These are phyloP conservation scores for Umbilicus rupestris DNA, from an alignment of 164 flowering plant species.

Conservation along the genomic window DNA sequence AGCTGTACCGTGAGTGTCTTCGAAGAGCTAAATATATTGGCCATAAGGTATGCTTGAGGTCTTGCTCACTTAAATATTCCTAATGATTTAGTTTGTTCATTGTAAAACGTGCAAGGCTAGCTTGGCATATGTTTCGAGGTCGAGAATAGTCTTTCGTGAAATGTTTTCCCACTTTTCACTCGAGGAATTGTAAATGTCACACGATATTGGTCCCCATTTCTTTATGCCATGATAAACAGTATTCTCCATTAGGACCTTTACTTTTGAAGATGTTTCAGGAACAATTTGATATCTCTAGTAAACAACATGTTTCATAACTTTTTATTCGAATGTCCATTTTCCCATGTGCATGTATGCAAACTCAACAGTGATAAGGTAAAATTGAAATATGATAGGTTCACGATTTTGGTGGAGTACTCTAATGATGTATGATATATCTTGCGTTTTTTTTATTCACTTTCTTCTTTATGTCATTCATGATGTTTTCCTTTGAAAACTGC, in stretches of 20 bases:
- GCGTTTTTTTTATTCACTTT: neutral
- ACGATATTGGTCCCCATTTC: neutral
- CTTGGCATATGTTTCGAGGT: too few relatives aligned
- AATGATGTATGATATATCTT: neutral
- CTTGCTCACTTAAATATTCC: neutral
- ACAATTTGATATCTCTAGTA: neutral
- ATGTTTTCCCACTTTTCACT: neutral
- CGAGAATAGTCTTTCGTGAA: neutral
- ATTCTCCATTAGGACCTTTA: neutral
- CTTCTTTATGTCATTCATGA: neutral
- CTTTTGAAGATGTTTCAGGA: neutral
- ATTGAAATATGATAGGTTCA: neutral
- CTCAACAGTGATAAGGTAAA: too few relatives aligned
- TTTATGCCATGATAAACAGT: neutral
- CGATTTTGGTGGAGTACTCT: neutral
- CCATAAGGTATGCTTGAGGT: conserved; percentile 36
- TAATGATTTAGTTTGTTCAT: neutral
- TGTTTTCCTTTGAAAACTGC: neutral
- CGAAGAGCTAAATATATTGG: conserved; percentile 78
- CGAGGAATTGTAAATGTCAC: neutral
- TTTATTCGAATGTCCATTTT: neutral
- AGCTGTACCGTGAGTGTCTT: conserved; percentile 90
- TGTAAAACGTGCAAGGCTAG: neutral
- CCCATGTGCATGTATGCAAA: neutral
- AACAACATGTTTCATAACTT: neutral